Evolutionary conservation across 176 grass and related monocot genomes (phyloP).

Genomic region (Secale cereale): DNA sequence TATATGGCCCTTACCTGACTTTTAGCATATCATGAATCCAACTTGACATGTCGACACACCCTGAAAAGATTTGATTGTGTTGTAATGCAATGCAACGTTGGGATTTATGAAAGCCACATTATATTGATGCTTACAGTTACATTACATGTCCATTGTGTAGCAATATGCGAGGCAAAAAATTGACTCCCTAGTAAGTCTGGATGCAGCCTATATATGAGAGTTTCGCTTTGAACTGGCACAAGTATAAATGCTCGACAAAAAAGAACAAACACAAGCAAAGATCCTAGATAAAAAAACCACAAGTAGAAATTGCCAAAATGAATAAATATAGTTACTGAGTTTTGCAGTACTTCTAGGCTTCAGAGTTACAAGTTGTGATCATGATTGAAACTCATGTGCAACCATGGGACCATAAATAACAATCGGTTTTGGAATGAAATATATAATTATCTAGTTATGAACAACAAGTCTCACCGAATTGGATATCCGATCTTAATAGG

Average conservation of each 20-base stretch:
- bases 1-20: not conserved
- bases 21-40: not conserved
- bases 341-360: not conserved
- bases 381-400: not conserved
- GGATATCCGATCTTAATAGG: too few species aligned
- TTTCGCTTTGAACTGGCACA: not conserved
- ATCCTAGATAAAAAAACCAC: too few species aligned
- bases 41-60: constrained; percentile 14
- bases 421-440: not conserved
- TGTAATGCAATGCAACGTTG: not conserved
- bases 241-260: not conserved
- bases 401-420: not conserved
- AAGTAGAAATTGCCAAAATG: not conserved
- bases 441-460: constrained; percentile 11
- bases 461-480: constrained; percentile 13
- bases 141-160: not conserved
- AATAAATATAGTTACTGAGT: not conserved
- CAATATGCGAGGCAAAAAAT: constrained; percentile 11
- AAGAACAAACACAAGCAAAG: not conserved
- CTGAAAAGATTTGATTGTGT: constrained; percentile 19
- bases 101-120: constrained; percentile 7
- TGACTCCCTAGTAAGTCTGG: not conserved
- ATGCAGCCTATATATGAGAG: not conserved
- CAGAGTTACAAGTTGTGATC: not conserved
- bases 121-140: not conserved